Evolutionary conservation across 1,139 yeast species (phyloP).

Genomic region (Yamadazyma trypodendri): DNA sequence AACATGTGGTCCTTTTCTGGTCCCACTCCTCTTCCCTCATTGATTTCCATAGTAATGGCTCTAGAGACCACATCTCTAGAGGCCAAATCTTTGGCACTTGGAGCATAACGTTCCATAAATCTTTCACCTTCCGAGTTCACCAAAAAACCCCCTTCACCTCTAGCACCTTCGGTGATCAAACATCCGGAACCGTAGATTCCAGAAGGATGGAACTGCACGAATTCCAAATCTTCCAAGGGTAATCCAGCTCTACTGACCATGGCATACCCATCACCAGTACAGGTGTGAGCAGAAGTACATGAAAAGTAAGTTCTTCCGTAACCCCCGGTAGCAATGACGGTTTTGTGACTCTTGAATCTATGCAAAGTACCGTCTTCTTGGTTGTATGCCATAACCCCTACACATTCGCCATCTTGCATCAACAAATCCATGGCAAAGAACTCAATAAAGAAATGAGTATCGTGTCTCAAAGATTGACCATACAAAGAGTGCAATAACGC

Average conservation of each 20-base stretch:
- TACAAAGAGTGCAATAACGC: constrained; percentile 93
- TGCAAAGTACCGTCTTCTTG: constrained; percentile 99
- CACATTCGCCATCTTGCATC: constrained; percentile 95
- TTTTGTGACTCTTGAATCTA: constrained; percentile 95
- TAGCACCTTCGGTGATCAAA: constrained; percentile 97
- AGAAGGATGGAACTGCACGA: constrained; percentile 98
- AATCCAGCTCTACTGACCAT: constrained; percentile 98
- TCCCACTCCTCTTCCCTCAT: constrained; percentile 99
- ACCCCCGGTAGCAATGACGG: constrained; percentile 98
- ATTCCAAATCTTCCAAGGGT: constrained; percentile 96
- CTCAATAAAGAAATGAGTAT: constrained; percentile 97
- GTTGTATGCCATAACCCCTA: constrained; percentile 96
- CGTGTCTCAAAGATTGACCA: constrained; percentile 95
- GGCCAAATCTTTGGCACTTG: constrained; percentile 97
- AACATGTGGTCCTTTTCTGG: constrained; percentile 92
- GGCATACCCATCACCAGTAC: constrained; percentile 99
- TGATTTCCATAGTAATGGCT: constrained; percentile 97
- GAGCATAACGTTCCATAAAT: constrained; percentile 99
- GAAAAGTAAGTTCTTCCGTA: constrained; percentile 98
- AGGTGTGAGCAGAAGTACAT: constrained; percentile 98
- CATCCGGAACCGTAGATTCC: constrained; percentile 99
- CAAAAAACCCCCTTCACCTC: constrained; percentile 99
- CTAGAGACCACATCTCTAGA: constrained; percentile 98
- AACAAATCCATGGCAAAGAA: constrained; percentile 93
- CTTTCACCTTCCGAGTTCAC: constrained; percentile 98